Evolutionary conservation across 2,329 filamentous ascomycete species (phyloP), one percentile per base, ranked within the genome.

Genomic region (Trichophaea hybrida): DNA sequence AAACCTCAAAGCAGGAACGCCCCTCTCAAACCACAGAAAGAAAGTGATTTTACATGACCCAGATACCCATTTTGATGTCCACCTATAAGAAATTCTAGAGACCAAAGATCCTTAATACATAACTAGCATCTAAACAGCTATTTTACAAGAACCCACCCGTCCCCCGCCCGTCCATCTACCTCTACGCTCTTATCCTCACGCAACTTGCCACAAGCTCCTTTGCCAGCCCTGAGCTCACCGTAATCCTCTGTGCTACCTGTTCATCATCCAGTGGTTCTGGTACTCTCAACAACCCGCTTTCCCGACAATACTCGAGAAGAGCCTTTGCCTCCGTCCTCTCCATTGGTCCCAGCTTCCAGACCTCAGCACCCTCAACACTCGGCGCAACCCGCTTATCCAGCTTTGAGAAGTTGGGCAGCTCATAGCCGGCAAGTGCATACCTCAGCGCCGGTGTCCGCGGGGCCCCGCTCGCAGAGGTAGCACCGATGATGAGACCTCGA

Each of bases 271-370:
- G 10, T 15, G 10, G 35, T 24, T 6, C 31, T 8, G 10, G 10
- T n/a, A 6, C 76, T 64, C 86, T 80, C 69, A 94, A 71, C 70
- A 95, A 76, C 10, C 91, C 93, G 71, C 88, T 94, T 38, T 81
- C 82, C 4, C 88, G 89, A 77, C 91, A 97, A 74, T 96, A 97
- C 75, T 96, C 89, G 82, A 97, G 84, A 67, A 94, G 76, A 0
- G 82, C 78, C 61, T 84, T 80, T 8, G 87, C 83, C 74, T 97
- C 91, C 1, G 78, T 74, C 73, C 84, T 86, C 68, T 76, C 84
- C 66, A 96, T 69, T 6, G 87, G 85, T 46, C 79, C 77, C 17
- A 95, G 70, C 17, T 79, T 77, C 57, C 83, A 65, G 1, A 82
- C 74, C 60, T 74, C 71, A 44, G 78, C 74, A 49, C 75, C 75